phyloP scores from a whole-genome alignment of 441 rosid genomes.

The Macaranga tanarius region DNA sequence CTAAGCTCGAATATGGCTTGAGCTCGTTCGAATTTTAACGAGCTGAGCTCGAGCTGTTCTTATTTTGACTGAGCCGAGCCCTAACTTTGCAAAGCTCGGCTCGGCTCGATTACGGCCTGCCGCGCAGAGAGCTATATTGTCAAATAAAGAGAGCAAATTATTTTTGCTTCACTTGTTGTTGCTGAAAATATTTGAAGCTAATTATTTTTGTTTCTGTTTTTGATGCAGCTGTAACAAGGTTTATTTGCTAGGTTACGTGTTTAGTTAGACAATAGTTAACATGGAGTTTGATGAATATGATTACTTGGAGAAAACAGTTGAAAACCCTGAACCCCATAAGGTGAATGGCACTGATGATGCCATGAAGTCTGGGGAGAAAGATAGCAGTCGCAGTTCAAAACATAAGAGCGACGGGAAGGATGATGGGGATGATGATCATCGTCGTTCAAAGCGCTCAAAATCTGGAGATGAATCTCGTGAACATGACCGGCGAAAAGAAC shows the following conservation, averaged over 20 bases:
- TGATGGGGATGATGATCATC: conserved; percentile 35
- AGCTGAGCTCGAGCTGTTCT: too few species aligned
- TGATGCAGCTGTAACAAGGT: conserved; percentile 1
- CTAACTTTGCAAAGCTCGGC: too few species aligned
- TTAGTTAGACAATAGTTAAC: conserved; percentile 6
- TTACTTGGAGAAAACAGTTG: conserved; percentile 89
- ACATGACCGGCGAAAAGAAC: conserved; percentile 40
- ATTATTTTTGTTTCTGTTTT: neutral
- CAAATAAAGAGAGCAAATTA: too few species aligned
- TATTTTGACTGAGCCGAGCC: too few species aligned
- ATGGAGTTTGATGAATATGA: conserved; percentile 99
- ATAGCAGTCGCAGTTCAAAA: conserved; percentile 52
- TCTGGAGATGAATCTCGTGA: conserved; percentile 50
- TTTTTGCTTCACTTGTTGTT: too few species aligned
- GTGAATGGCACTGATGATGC: conserved; percentile 55
- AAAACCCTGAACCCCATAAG: conserved; percentile 54
- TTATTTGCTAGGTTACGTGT: conserved; percentile 1
- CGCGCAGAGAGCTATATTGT: too few species aligned
- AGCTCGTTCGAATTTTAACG: too few species aligned
- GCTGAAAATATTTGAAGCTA: neutral
- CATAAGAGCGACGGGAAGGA: conserved; percentile 53
- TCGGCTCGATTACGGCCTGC: too few species aligned
- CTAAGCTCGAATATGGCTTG: too few species aligned
- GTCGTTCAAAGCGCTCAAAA: conserved; percentile 55
- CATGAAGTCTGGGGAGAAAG: conserved; percentile 47